These are phyloP conservation scores for Polytolypa hystricis DNA, from an alignment of 2,329 filamentous ascomycete species.

Conservation along the genomic window DNA sequence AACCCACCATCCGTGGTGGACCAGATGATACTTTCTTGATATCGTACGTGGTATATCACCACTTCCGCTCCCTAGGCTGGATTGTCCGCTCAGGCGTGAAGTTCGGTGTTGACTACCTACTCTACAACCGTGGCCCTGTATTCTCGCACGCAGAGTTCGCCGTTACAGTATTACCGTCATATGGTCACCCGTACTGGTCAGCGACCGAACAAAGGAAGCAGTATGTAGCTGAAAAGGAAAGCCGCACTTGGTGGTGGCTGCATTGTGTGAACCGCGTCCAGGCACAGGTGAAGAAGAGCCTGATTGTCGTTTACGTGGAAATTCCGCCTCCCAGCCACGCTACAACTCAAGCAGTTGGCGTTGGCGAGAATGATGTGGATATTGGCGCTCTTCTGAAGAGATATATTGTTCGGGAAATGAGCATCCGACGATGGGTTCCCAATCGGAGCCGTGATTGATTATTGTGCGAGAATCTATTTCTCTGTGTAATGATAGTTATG, in stretches of 20 bases:
- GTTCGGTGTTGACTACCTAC: conserved; percentile 87
- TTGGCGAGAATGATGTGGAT: conserved; percentile 32
- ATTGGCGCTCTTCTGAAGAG: conserved; percentile 52
- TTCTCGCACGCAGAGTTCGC: conserved; percentile 95
- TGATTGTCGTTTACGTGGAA: conserved; percentile 85
- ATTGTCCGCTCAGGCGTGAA: conserved; percentile 86
- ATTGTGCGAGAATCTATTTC: too few relatives aligned
- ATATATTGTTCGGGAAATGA: conserved; percentile 71
- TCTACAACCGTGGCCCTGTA: conserved; percentile 85
- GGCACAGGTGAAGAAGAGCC: conserved; percentile 76
- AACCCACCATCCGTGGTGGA: conserved; percentile 35
- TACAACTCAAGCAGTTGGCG: conserved; percentile 26
- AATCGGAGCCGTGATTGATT: conserved; percentile 59
- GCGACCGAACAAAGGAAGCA: conserved; percentile 38
- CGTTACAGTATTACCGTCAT: conserved; percentile 71
- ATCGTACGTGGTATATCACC: conserved; percentile 84
- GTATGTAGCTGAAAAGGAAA: conserved; percentile 38
- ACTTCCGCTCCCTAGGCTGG: conserved; percentile 93
- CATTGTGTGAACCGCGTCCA: conserved; percentile 85
- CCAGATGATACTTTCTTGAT: conserved; percentile 78
- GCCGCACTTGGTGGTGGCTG: conserved; percentile 44
- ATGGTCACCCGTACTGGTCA: conserved; percentile 61
- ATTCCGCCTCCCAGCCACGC: conserved; percentile 57
- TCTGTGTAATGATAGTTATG: too few relatives aligned
- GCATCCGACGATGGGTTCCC: conserved; percentile 71